Evolutionary conservation across 1,284 basidiomycete genomes (phyloP), one percentile per base, ranked within the genome.

Genomic region (Tylopilus sp.): DNA sequence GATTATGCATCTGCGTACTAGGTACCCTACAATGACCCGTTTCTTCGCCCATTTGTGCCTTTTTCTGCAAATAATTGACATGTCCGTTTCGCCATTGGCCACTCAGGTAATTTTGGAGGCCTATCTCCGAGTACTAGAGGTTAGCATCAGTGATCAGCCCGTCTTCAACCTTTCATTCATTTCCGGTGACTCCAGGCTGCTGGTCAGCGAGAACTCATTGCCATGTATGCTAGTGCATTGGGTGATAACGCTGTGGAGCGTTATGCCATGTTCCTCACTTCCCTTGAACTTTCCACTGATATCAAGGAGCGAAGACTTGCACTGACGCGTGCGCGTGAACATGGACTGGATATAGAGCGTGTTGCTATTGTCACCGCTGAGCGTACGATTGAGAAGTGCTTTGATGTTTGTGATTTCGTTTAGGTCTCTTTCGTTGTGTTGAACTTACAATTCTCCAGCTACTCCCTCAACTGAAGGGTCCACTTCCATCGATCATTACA

Each of bases 11-110:
- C 44, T 29, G 57, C 53, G 26, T 16, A 4, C 39, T 53, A 93
- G 91, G 67, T 92, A 91, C 71, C 83, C 88, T 1, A 83, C 86
- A 1, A 85, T 93, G 83, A 89, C 86, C 53, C 94, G 97, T 32
- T 99, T 99, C 84, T 98, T 98, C 75, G 91, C 96, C 0, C 97
- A 99, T 74, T 83, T 99, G n/a, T 95, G 95, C 68, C 89, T 99
- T 24, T 96, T 93, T 79, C 85, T 98, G 3, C 91, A 93, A 62
- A 87, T 96, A 78, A 91, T 98, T 53, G 90, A 93, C 64, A 83
- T 92, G 57, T 79, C 88, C 0, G 87, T 94, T 0, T 91, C 95
- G 1, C 90, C 92, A 3, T 77, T 90, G 16, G 89, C 94, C 0
- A 91, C 90, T 0, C 95, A 97, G 73, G 81, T 87, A 32, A 95